Base-by-base conservation (phyloP, 805 yeast species). In the Lipomyces yamanashiensis region DNA sequence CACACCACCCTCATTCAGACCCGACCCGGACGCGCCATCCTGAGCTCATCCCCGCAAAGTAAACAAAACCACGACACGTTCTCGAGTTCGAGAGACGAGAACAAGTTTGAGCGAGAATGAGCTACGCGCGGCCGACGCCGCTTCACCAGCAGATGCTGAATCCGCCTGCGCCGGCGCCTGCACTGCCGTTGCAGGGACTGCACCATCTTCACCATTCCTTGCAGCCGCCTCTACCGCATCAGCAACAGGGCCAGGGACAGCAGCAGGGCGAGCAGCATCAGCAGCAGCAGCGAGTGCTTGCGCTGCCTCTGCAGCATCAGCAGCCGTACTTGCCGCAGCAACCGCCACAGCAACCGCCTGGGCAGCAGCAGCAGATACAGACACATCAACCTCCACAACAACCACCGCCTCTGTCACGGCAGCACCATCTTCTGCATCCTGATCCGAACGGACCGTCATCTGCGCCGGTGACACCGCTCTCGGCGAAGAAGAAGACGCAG, bases 121-220 rank as follows among this genome's bases (percentile, higher is more conserved):
- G 67, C 61, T 63, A 59, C 57, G 39, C 60, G 49, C 60, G 59
- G 8, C 59, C 56, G 54, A 63, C 45, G 21, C 63, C 45, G 49
- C 67, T 57, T 19, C 67, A 61, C 58, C 67, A 61, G 55, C 66
- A 51, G 57, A 66, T 61, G 58, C 55, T 57, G 45, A 64, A 58
- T 37, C 57, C 54, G 54, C 60, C 59, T 15, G 45, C 21, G 10
- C 58, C 52, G 40, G 36, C 54, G 41, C 54, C 58, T 51, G 21
- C 53, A 40, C 52, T 49, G 52, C 50, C 56, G 10, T 57, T 47
- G 33, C 64, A 61, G 64, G 33, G 43, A 15, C 21, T 37, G 12
- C 59, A 54, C 53, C 63, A 50, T 12, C 51, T 40, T 12, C 60
- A 50, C 48, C 62, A 53, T 44, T 52, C 33, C 23, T 37, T 41